Evolutionary conservation across 139 green algal species (phyloP).

Genomic region (Haematococcus lacustris): DNA sequence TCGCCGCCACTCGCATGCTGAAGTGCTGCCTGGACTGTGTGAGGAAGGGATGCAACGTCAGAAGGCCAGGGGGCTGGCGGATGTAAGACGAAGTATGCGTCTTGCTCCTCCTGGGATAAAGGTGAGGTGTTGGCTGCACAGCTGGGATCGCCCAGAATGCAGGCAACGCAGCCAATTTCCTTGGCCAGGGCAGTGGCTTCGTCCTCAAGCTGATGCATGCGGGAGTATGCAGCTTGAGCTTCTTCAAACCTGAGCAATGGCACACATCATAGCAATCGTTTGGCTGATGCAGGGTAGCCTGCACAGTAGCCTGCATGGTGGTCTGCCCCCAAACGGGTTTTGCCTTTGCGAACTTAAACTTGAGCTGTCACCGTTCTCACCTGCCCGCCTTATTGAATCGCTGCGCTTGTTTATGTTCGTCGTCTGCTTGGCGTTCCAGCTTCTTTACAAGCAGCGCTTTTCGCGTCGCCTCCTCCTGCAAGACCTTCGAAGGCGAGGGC

Average conservation of each 20-base stretch:
- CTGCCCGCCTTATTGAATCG: constrained; percentile 36
- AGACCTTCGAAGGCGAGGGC: constrained; percentile 4
- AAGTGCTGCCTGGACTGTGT: neutral
- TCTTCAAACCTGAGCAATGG: constrained; percentile 16
- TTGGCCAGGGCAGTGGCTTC: constrained; percentile 18
- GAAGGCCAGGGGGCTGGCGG: neutral
- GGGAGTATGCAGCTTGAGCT: constrained; percentile 28
- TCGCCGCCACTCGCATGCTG: constrained; percentile 19
- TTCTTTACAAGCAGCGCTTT: constrained; percentile 12
- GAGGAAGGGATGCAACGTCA: neutral
- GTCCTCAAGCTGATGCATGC: constrained; percentile 38
- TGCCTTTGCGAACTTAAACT: too few species aligned
- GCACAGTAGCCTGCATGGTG: too few species aligned
- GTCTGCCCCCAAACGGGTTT: too few species aligned
- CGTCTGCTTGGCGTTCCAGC: constrained; percentile 20
- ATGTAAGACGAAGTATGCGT: neutral
- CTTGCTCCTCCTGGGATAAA: neutral
- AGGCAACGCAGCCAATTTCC: constrained; percentile 10
- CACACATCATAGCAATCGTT: too few species aligned
- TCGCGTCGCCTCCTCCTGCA: too few species aligned
- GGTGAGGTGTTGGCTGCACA: neutral
- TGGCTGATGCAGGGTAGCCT: too few species aligned
- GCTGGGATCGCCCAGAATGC: constrained; percentile 7
- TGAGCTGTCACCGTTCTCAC: too few species aligned
- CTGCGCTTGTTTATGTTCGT: constrained; percentile 30